These are phyloP conservation scores for Penicillium angulare DNA, from an alignment of 495 filamentous ascomycete species.

Conservation along the genomic window DNA sequence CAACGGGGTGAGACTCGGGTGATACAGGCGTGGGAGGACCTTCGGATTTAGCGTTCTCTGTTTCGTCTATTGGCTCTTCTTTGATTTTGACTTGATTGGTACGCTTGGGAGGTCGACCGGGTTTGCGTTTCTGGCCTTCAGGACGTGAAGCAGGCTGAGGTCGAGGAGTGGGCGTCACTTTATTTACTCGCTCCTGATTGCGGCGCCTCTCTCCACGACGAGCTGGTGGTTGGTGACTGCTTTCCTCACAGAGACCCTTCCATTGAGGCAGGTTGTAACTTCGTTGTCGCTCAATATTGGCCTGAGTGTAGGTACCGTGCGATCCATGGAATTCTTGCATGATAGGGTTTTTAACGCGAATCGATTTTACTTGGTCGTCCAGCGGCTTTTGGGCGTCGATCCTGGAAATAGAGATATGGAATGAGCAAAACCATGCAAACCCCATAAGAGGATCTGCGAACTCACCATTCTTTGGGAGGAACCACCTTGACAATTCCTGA, in stretches of 20 bases:
- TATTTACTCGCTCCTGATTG: conserved; percentile 62
- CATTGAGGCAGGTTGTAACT: conserved; percentile 96
- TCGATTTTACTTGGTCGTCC: conserved; percentile 82
- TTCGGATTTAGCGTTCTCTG: conserved; percentile 40
- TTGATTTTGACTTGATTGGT: conserved; percentile 43
- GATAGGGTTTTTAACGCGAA: conserved; percentile 94
- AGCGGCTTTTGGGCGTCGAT: conserved; percentile 69
- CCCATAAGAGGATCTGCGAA: conserved; percentile 1
- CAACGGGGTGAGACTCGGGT: conserved; percentile 46
- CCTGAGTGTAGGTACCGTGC: conserved; percentile 90
- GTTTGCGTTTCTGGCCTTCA: conserved; percentile 44
- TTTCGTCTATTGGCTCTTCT: conserved; percentile 47
- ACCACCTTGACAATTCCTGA: conserved; percentile 95
- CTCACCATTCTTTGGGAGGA: conserved; percentile 90
- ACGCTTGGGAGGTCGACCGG: conserved; percentile 46
- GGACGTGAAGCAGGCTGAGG: conserved; percentile 30
- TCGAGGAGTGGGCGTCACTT: conserved; percentile 33
- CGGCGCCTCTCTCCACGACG: conserved; percentile 83
- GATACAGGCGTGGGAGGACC: conserved; percentile 55
- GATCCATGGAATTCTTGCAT: conserved; percentile 95
- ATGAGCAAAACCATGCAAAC: conserved; percentile 14
- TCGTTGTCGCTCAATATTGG: conserved; percentile 92
- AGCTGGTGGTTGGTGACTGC: conserved; percentile 95
- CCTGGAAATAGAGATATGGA: conserved; percentile 38
- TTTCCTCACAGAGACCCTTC: conserved; percentile 86